These are phyloP conservation scores for Rhodotorula diobovata DNA, from an alignment of 768 basidiomycete species.

Conservation along the genomic window DNA sequence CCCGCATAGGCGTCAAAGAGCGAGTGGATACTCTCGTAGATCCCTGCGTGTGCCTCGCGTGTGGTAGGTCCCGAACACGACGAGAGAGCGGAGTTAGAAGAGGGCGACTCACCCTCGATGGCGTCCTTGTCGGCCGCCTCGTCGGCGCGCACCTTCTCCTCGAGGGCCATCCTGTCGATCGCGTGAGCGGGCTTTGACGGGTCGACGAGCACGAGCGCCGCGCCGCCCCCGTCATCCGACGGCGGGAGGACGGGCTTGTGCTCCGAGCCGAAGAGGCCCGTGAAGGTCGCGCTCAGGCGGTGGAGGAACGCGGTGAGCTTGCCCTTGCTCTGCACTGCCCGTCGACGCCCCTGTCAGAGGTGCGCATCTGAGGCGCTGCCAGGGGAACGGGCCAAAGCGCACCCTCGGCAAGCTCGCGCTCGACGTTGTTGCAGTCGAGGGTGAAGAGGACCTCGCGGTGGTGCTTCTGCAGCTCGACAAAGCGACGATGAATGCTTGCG, in stretches of 20 bases:
- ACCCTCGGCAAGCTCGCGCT: neutral
- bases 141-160: too few species aligned
- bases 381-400: neutral
- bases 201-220: neutral
- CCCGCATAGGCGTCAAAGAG: neutral
- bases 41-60: neutral
- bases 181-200: neutral
- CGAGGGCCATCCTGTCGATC: neutral
- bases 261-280: neutral
- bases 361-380: neutral
- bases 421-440: too few species aligned
- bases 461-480: neutral
- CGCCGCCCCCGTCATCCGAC: too few species aligned
- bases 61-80: too few species aligned
- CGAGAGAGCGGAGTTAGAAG: too few species aligned
- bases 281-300: neutral
- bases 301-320: neutral
- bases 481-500: neutral
- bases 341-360: too few species aligned
- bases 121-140: neutral
- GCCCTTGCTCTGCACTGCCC: neutral
- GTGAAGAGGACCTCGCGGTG: neutral
- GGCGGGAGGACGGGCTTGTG: neutral
- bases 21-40: neutral
- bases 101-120: slow-evolving; percentile 7